These are phyloP conservation scores for Emericellopsis terricola DNA, from an alignment of 495 filamentous ascomycete species.

Conservation along the genomic window DNA sequence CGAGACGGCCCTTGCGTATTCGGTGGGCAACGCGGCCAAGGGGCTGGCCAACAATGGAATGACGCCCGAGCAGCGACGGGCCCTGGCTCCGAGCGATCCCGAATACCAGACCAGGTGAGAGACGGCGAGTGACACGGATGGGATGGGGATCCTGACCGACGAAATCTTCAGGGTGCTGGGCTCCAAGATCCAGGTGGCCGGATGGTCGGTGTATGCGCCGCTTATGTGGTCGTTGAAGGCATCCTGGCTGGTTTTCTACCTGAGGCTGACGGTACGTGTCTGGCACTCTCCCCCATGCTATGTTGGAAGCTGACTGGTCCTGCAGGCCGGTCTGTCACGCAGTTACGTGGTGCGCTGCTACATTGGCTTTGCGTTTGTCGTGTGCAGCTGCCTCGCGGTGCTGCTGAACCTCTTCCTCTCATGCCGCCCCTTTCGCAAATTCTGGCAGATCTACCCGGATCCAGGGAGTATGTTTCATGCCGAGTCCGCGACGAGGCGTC, in stretches of 20 bases:
- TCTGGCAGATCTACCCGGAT: constrained; percentile 39
- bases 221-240: constrained; percentile 41
- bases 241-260: constrained; percentile 40
- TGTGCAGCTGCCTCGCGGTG: constrained; percentile 32
- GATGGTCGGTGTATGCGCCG: constrained; percentile 39
- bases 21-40: constrained; percentile 22
- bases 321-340: constrained; percentile 17
- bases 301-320: too few species aligned
- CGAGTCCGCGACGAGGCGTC: too few species aligned
- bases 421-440: constrained; percentile 29
- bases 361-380: constrained; percentile 33
- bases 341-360: constrained; percentile 31
- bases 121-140: neutral
- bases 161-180: constrained; percentile 26
- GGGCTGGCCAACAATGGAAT: constrained; percentile 46
- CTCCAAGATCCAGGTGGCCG: constrained; percentile 39
- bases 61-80: constrained; percentile 30
- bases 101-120: constrained; percentile 24
- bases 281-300: neutral
- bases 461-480: constrained; percentile 25
- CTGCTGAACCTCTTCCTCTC: constrained; percentile 33
- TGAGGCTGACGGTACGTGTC: constrained; percentile 33
- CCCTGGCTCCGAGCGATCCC: constrained; percentile 22
- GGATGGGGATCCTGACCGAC: constrained; percentile 3
- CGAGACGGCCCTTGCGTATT: constrained; percentile 18